Conservation (phyloP, 495 filamentous ascomycete species). For the Letharia lupina region DNA sequence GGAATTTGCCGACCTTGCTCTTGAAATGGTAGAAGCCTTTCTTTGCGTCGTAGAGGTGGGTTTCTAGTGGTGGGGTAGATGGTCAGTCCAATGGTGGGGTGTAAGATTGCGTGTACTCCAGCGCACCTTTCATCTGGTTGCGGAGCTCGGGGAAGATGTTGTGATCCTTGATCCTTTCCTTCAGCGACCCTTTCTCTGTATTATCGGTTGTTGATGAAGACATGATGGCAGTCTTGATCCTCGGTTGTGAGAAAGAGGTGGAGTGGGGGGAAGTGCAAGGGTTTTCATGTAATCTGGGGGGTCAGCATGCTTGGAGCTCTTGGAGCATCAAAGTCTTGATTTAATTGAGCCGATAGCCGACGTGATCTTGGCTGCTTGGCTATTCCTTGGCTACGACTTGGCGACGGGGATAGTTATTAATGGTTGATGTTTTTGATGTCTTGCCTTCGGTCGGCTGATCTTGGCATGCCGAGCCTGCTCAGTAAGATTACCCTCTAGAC, state of each 20-base stretch:
- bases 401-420: neutral
- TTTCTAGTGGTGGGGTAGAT: constrained; percentile 18
- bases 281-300: neutral
- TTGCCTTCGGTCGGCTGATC: too few species aligned
- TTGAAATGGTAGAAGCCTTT: constrained; percentile 47
- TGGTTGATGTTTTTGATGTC: too few species aligned
- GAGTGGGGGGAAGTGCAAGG: neutral
- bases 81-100: constrained; percentile 6
- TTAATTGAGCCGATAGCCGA: neutral
- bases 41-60: constrained; percentile 40
- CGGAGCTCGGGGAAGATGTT: constrained; percentile 16
- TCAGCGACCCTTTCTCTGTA: constrained; percentile 5
- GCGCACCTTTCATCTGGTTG: constrained; percentile 15
- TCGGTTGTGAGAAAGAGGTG: neutral
- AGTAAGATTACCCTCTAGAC: too few species aligned
- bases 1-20: constrained; percentile 58
- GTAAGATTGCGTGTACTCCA: neutral
- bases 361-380: constrained; percentile 12
- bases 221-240: neutral
- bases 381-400: constrained; percentile 11
- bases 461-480: too few species aligned
- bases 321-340: neutral
- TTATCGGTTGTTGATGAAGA: neutral
- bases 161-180: constrained; percentile 16
- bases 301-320: neutral